Evolutionary conservation across 345 rosid genomes (phyloP).

Genomic region (Orychophragmus violaceus): DNA sequence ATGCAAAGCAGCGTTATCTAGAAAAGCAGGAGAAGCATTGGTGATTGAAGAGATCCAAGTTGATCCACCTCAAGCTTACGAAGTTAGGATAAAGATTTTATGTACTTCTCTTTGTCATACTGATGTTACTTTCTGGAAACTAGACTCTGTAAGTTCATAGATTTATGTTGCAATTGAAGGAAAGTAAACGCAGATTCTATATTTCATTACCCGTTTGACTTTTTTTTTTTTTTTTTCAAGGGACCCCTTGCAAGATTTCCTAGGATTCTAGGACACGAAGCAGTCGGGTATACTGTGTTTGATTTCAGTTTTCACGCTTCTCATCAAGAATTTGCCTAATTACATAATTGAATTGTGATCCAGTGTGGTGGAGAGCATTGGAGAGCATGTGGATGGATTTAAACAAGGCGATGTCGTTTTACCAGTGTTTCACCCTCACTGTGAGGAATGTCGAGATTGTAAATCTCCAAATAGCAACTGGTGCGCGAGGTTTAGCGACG

Average conservation of each 20-base stretch:
- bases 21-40: slow-evolving; percentile 44
- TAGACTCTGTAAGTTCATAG: slow-evolving; percentile 33
- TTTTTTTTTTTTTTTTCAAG: too few relatives aligned
- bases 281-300: slow-evolving; percentile 40
- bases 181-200: neutral
- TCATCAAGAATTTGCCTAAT: too few relatives aligned
- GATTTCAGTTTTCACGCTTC: too few relatives aligned
- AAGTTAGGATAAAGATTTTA: slow-evolving; percentile 60
- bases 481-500: slow-evolving; percentile 23
- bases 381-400: slow-evolving; percentile 51
- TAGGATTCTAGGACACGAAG: slow-evolving; percentile 71
- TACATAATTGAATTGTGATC: neutral
- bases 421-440: slow-evolving; percentile 50
- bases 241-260: slow-evolving; percentile 45
- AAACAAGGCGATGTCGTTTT: slow-evolving; percentile 53
- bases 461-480: slow-evolving; percentile 46
- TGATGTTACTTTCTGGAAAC: slow-evolving; percentile 51
- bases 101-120: slow-evolving; percentile 70
- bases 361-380: slow-evolving; percentile 75
- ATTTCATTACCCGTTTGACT: too few relatives aligned
- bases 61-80: slow-evolving; percentile 65
- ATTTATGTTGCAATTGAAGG: too few relatives aligned
- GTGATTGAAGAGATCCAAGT: slow-evolving; percentile 60
- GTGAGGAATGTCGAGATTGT: slow-evolving; percentile 53
- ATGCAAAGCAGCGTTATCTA: slow-evolving; percentile 70